These are phyloP conservation scores for Paulownia fortunei DNA, from an alignment of 257 asterid species.

Conservation along the genomic window DNA sequence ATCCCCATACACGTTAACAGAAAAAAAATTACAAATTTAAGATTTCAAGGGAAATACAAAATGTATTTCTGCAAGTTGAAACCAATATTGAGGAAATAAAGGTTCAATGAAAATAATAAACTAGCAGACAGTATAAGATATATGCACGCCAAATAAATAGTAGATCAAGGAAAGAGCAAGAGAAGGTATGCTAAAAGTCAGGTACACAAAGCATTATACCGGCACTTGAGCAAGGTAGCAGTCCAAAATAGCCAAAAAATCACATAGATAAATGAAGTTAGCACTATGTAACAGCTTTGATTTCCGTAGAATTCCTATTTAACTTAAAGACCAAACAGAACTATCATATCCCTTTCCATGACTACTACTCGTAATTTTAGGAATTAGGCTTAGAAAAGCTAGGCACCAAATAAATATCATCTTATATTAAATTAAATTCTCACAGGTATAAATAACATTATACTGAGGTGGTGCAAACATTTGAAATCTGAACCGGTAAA, in stretches of 20 bases:
- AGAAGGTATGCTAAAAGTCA: background rate
- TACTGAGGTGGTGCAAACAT: background rate
- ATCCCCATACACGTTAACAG: background rate
- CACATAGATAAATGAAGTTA: too few species aligned
- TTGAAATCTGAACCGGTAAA: background rate
- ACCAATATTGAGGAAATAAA: background rate
- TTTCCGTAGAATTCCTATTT: background rate
- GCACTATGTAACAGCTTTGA: background rate
- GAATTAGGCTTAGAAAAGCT: background rate
- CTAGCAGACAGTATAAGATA: background rate
- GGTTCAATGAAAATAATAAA: background rate
- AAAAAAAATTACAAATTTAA: background rate
- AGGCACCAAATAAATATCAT: background rate
- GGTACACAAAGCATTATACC: background rate
- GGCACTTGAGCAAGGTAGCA: background rate
- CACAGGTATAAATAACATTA: background rate
- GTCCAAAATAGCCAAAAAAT: conserved; percentile 17
- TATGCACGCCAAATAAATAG: background rate
- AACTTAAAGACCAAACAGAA: background rate
- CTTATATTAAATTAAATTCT: background rate
- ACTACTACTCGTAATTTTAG: background rate
- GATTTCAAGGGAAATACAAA: background rate
- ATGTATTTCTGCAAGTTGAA: background rate
- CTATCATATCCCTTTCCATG: background rate
- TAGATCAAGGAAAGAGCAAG: background rate